phyloP scores from a whole-genome alignment of 371 early-diverging fungal species.

The Circinella umbellata region DNA sequence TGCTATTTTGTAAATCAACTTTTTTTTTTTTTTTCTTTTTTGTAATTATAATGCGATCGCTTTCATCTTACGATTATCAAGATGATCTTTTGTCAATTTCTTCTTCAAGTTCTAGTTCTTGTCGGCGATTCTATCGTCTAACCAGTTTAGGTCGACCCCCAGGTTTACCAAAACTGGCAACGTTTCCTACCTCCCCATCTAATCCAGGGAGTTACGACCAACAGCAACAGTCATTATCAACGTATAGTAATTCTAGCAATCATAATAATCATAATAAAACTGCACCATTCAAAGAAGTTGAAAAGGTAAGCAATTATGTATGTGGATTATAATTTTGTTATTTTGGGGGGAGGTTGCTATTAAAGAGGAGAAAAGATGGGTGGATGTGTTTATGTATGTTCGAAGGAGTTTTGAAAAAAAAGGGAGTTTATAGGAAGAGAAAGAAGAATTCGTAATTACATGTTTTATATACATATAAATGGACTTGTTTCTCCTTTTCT shows the following conservation, averaged over 20 bases:
- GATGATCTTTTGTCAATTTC: not conserved
- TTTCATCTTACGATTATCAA: not conserved
- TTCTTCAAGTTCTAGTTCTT: not conserved
- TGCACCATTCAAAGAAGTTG: conserved; percentile 17
- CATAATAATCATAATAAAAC: conserved; percentile 6
- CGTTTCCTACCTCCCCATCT: not conserved
- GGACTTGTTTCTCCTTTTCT: too few relatives aligned
- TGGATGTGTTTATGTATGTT: too few relatives aligned
- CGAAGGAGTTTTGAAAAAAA: not conserved
- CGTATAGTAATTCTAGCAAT: not conserved
- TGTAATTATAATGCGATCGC: not conserved
- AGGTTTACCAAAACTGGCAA: not conserved
- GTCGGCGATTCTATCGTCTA: not conserved
- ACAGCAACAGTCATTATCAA: not conserved
- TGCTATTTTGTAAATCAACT: not conserved
- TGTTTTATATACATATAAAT: too few relatives aligned
- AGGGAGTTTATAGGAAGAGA: not conserved
- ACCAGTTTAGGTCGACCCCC: conserved; percentile 2
- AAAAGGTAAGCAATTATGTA: conserved; percentile 15
- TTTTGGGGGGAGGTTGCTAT: not conserved
- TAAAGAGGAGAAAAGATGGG: not conserved
- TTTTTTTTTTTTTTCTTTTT: not conserved
- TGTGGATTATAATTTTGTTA: too few relatives aligned
- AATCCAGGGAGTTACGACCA: conserved; percentile 1
- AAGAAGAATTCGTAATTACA: not conserved